Evolutionary conservation across 108 stramenopile species (phyloP).

Genomic region (Cyclotella kingstonii): DNA sequence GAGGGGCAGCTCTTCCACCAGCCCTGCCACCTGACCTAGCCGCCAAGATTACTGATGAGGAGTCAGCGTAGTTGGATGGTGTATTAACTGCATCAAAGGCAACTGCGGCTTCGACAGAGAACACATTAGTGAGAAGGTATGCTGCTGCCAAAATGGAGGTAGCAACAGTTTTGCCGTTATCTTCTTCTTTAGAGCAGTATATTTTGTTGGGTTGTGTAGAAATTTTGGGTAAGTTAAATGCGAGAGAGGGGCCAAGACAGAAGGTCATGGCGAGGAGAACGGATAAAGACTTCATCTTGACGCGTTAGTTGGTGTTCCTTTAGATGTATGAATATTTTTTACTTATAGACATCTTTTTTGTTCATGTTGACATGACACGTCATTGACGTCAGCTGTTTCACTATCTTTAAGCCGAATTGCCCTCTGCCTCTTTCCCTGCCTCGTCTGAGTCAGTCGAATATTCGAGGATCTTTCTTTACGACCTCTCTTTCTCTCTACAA

Average conservation of each 20-base stretch:
- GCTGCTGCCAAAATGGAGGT: slow-evolving; percentile 38
- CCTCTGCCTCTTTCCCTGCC: too few relatives aligned
- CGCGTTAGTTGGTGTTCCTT: not conserved
- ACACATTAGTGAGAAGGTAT: slow-evolving; percentile 25
- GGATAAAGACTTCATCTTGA: slow-evolving; percentile 19
- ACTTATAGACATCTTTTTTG: too few relatives aligned
- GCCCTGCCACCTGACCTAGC: slow-evolving; percentile 43
- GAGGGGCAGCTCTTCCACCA: slow-evolving; percentile 30
- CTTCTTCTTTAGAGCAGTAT: not conserved
- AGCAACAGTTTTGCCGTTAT: slow-evolving; percentile 35
- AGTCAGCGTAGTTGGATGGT: slow-evolving; percentile 1
- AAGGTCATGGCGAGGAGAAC: slow-evolving; percentile 1
- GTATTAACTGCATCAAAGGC: slow-evolving; percentile 14
- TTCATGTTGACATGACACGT: too few relatives aligned
- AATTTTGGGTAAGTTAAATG: slow-evolving; percentile 1
- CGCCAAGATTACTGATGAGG: slow-evolving; percentile 28
- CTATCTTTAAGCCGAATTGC: too few relatives aligned
- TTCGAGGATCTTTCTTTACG: too few relatives aligned
- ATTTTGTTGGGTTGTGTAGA: not conserved
- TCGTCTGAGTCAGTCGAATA: too few relatives aligned
- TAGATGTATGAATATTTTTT: too few relatives aligned
- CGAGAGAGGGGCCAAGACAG: slow-evolving; percentile 6
- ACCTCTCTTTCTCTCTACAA: too few relatives aligned
- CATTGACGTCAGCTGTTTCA: too few relatives aligned
- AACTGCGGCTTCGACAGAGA: slow-evolving; percentile 27